Evolutionary conservation across 768 basidiomycete genomes (phyloP).

Genomic region (Zangia roseola): DNA sequence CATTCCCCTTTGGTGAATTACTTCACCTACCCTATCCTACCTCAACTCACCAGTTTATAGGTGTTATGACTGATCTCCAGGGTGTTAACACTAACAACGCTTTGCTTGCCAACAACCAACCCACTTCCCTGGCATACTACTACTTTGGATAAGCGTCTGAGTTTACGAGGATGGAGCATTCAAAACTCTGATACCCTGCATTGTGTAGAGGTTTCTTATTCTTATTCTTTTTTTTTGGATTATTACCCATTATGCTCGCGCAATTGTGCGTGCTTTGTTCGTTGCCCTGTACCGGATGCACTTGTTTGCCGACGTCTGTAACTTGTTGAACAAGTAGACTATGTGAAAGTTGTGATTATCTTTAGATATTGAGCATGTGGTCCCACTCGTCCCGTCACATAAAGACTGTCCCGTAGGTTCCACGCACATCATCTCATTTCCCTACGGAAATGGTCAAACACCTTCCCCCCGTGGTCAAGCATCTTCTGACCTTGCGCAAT

Average conservation of each 20-base stretch:
- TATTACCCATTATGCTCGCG: neutral
- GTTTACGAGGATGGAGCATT: neutral
- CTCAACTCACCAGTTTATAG: constrained; percentile 32
- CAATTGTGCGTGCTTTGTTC: constrained; percentile 4
- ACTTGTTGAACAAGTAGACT: constrained; percentile 26
- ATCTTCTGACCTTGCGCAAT: constrained; percentile 64
- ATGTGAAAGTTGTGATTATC: neutral
- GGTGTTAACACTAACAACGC: constrained; percentile 54
- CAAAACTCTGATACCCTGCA: constrained; percentile 17
- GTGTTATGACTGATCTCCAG: constrained; percentile 48
- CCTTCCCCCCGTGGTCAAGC: constrained; percentile 69
- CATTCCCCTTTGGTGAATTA: constrained; percentile 61
- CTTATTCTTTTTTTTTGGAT: neutral
- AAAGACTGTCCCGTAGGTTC: constrained; percentile 4
- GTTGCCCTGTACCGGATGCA: constrained; percentile 23
- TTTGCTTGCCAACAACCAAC: constrained; percentile 43
- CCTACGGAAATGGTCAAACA: constrained; percentile 36
- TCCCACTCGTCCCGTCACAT: constrained; percentile 8
- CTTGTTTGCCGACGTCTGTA: constrained; percentile 10
- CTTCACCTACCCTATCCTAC: neutral
- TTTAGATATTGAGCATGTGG: neutral
- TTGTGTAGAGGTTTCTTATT: constrained; percentile 9
- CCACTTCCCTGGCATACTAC: constrained; percentile 49
- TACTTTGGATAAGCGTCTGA: constrained; percentile 38
- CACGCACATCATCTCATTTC: neutral